These are phyloP conservation scores for Sporothrix variecibatus DNA, from an alignment of 2,329 filamentous ascomycete genomes.

Conservation along the genomic window DNA sequence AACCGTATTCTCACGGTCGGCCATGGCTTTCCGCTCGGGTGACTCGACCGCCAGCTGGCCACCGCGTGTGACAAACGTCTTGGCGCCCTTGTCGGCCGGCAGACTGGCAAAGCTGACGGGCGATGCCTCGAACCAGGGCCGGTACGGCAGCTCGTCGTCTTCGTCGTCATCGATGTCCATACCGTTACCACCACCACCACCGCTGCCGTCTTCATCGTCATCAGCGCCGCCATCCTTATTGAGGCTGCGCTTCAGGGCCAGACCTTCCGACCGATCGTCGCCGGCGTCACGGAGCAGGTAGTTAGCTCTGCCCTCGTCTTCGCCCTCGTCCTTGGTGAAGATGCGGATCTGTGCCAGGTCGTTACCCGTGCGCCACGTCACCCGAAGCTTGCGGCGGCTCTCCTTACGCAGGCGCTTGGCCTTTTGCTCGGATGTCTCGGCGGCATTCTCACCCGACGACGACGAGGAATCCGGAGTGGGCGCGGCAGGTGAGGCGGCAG, in stretches of 20 bases:
- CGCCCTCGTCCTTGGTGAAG: conserved; percentile 73
- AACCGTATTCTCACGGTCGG: conserved; percentile 58
- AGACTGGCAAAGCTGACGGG: conserved; percentile 50
- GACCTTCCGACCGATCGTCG: conserved; percentile 72
- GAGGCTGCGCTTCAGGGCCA: conserved; percentile 62
- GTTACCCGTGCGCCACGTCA: conserved; percentile 69
- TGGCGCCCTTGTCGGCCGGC: conserved; percentile 47
- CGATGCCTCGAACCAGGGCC: conserved; percentile 54
- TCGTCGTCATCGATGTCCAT: conserved; percentile 36
- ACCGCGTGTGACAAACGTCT: conserved; percentile 57
- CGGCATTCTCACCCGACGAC: conserved; percentile 44
- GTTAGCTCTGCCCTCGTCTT: conserved; percentile 67
- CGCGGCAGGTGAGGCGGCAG: conserved; percentile 44
- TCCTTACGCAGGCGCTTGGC: conserved; percentile 71
- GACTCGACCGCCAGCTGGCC: conserved; percentile 55
- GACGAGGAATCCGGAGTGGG: conserved; percentile 41
- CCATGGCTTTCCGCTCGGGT: conserved; percentile 57
- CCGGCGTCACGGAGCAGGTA: conserved; percentile 71
- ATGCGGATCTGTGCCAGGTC: conserved; percentile 66
- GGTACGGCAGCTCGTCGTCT: conserved; percentile 57
- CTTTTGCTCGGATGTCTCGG: conserved; percentile 68
- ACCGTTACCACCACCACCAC: background rate
- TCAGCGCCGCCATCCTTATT: conserved; percentile 51
- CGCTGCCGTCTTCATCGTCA: conserved; percentile 53
- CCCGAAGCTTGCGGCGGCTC: conserved; percentile 67